phyloP scores from a whole-genome alignment of 495 filamentous ascomycete genomes.

The Neurospora africana region DNA sequence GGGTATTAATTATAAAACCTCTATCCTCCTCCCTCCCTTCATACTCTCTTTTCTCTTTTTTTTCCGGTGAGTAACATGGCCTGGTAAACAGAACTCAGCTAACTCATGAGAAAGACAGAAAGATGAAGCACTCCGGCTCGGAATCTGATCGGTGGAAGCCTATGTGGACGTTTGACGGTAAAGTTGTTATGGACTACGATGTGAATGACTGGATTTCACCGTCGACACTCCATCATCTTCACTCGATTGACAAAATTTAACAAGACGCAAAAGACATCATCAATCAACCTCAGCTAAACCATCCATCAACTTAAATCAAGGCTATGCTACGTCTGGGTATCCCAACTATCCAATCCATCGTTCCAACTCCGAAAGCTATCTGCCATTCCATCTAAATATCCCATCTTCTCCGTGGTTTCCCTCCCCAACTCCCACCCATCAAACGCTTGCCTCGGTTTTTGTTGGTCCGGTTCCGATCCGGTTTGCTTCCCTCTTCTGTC shows the following conservation, averaged over 20 bases:
- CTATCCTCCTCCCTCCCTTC: background rate
- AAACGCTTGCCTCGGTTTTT: background rate
- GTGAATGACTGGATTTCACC: background rate
- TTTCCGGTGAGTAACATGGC: background rate
- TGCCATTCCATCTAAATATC: background rate
- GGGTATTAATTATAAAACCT: background rate
- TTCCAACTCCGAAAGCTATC: background rate
- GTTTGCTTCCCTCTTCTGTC: background rate
- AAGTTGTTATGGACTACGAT: background rate
- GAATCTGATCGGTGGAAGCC: background rate
- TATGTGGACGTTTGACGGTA: background rate
- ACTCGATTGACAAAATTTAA: background rate
- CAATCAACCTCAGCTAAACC: background rate
- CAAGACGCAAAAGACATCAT: background rate
- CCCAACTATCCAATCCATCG: background rate
- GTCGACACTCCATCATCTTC: background rate
- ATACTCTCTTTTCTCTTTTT: background rate
- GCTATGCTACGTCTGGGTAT: background rate
- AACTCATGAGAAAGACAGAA: background rate
- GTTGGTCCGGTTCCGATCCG: background rate
- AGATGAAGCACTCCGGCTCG: background rate
- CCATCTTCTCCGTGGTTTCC: no score
- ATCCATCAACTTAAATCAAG: background rate
- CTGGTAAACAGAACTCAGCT: background rate
- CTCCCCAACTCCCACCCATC: background rate